A percentile compares a stretch with the other conserved stretches of the same genome.
Evolutionary conservation across 805 yeast species (phyloP).

Genomic region (Starmerella gropengiesseri): DNA sequence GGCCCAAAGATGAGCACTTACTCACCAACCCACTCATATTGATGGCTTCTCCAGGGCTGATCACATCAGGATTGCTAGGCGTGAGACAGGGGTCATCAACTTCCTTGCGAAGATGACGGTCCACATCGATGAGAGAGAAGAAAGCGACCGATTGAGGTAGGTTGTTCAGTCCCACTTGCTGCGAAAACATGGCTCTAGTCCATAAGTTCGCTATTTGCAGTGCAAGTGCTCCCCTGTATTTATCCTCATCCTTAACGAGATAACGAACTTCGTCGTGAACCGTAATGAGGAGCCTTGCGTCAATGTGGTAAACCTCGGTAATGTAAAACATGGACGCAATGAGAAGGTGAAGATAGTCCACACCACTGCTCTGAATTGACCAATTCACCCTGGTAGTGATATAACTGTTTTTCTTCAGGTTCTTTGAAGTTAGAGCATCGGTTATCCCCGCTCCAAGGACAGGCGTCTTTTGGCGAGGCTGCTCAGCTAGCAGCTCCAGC

Average conservation of each 20-base stretch:
- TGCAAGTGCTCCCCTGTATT: constrained; percentile 66
- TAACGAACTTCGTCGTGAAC: constrained; percentile 94
- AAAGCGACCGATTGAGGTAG: constrained; percentile 94
- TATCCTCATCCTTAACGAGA: constrained; percentile 60
- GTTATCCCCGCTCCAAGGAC: constrained; percentile 90
- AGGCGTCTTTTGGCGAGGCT: constrained; percentile 74
- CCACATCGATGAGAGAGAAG: constrained; percentile 88
- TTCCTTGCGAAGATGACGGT: constrained; percentile 77
- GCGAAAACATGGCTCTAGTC: constrained; percentile 94
- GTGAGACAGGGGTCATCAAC: constrained; percentile 87
- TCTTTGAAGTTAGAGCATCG: constrained; percentile 55
- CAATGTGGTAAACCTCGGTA: constrained; percentile 47
- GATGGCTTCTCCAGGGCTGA: constrained; percentile 69
- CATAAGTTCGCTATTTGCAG: constrained; percentile 84
- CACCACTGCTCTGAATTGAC: constrained; percentile 98
- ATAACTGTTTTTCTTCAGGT: constrained; percentile 52
- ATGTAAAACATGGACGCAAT: constrained; percentile 82
- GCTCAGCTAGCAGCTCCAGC: constrained; percentile 76
- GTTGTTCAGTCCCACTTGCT: constrained; percentile 77
- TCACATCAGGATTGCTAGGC: constrained; percentile 64
- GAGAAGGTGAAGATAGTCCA: constrained; percentile 80
- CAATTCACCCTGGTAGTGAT: constrained; percentile 89
- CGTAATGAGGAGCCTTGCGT: constrained; percentile 71
- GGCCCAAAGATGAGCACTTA: constrained; percentile 22
- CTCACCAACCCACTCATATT: constrained; percentile 45